Evolutionary conservation across 1,139 yeast genomes (phyloP), one percentile per base, ranked within the genome.

Genomic region (Barnettozyma hawaiiensis): DNA sequence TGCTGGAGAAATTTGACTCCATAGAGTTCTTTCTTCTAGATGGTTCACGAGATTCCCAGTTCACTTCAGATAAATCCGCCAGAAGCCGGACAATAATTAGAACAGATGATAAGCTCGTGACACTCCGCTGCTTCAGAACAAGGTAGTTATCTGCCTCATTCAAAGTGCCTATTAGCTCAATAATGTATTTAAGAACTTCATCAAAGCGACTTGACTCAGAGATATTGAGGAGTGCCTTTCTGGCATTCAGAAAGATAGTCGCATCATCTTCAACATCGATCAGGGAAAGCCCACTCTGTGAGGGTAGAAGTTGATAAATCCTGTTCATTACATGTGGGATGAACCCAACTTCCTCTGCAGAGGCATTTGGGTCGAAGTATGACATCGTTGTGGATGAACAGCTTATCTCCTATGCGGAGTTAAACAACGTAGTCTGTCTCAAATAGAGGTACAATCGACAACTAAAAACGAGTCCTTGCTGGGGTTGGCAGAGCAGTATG

Each of bases 11-110:
- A n/a, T 31, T 47, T 1, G 61, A 52, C 20, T 48, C 59, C 29
- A 52, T 38, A 3, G 58, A 51, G 19, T 42, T 42, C 44, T 51
- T 54, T 38, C 56, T 48, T 7, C 38, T 16, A 3, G 36, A 22
- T 11, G 56, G 54, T 44, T 61, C 60, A 48, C 47, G 47, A 24
- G 55, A 31, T 35, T 51, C 48, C 69, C 69, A 65, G 42, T 62
- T 65, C 5, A 57, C 51, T 37, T 59, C 55, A 3, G 62, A 51
- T 32, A 59, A 46, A 28, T 62, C 64, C 2, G 65, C 58, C 31
- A 64, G 36, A 27, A 65, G 47, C 39, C 62, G 48, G 15, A 62
- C 45, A 11, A 64, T 34, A 5, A 62, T 53, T 37, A 61, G 47
- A 5, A 63, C 47, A 7, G 65, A 59, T 8, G 59, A 51, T 12